Evolutionary conservation across 768 basidiomycete species (phyloP).

Genomic region (Peribolospora kevripleyi): DNA sequence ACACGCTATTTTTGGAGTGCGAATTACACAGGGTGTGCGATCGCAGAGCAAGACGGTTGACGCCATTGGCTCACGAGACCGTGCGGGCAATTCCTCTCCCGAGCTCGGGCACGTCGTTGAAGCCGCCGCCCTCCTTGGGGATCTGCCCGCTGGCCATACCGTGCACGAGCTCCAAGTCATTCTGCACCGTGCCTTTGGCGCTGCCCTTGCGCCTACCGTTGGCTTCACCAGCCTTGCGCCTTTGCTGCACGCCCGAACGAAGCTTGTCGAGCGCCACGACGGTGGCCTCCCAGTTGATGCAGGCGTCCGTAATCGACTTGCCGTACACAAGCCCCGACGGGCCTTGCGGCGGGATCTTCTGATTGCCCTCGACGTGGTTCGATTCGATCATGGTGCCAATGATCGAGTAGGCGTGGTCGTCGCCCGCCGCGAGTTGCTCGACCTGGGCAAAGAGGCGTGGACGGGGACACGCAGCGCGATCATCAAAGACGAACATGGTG

Average conservation of each 20-base stretch:
- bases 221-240: conserved; percentile 18
- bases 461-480: background rate
- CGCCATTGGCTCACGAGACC: too few species aligned
- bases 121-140: too few species aligned
- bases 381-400: conserved; percentile 94
- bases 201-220: too few species aligned
- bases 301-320: conserved; percentile 67
- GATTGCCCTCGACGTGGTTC: conserved; percentile 41
- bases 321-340: conserved; percentile 53
- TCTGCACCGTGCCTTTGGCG: too few species aligned
- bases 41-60: too few species aligned
- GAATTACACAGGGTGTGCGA: too few species aligned
- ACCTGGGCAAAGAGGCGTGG: conserved; percentile 14
- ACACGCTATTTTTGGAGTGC: too few species aligned
- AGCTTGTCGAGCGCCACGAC: conserved; percentile 57
- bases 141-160: too few species aligned
- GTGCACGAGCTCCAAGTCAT: too few species aligned
- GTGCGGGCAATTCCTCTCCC: too few species aligned
- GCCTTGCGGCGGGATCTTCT: conserved; percentile 53
- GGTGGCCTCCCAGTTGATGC: conserved; percentile 73
- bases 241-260: conserved; percentile 61
- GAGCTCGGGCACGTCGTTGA: too few species aligned
- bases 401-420: conserved; percentile 24
- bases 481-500: too few species aligned
- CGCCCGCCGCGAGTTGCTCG: conserved; percentile 26